Conservation (phyloP, 768 basidiomycete genomes). For the Tulasnella calospora region DNA sequence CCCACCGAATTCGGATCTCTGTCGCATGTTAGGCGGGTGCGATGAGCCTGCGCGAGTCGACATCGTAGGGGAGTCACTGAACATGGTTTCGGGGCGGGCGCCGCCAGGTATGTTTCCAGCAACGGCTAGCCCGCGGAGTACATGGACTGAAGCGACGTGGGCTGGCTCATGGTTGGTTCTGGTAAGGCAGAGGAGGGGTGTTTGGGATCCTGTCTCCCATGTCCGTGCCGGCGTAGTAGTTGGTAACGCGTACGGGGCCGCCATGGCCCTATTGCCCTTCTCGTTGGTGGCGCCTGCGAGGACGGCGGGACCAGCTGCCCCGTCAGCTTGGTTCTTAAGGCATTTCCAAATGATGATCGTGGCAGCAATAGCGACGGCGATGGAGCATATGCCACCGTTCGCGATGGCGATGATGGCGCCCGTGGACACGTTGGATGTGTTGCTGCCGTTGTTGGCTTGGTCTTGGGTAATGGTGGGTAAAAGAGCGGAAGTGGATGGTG, state of each 20-base stretch:
- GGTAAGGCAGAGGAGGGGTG: neutral
- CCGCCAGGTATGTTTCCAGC: too few species aligned
- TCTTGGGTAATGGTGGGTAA: neutral
- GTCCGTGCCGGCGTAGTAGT: neutral
- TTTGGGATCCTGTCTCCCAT: constrained; percentile 2
- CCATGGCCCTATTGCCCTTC: neutral
- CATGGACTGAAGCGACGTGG: neutral
- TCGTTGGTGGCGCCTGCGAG: neutral
- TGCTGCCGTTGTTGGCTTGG: neutral
- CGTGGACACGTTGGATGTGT: neutral
- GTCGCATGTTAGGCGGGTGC: too few species aligned
- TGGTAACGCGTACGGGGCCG: neutral
- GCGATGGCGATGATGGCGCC: constrained; percentile 19
- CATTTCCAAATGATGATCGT: constrained; percentile 5
- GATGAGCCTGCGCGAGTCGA: too few species aligned
- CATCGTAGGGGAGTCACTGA: too few species aligned
- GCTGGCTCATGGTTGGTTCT: neutral
- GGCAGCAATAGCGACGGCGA: constrained; percentile 4
- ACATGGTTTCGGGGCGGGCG: neutral
- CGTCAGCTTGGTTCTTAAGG: neutral
- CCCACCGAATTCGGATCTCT: too few species aligned
- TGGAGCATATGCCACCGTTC: neutral
- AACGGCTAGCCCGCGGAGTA: neutral
- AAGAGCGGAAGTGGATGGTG: constrained; percentile 5
- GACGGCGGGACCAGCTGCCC: neutral